These are phyloP conservation scores for Moesziomyces sp. DNA, from an alignment of 1,284 basidiomycete genomes.

Conservation along the genomic window DNA sequence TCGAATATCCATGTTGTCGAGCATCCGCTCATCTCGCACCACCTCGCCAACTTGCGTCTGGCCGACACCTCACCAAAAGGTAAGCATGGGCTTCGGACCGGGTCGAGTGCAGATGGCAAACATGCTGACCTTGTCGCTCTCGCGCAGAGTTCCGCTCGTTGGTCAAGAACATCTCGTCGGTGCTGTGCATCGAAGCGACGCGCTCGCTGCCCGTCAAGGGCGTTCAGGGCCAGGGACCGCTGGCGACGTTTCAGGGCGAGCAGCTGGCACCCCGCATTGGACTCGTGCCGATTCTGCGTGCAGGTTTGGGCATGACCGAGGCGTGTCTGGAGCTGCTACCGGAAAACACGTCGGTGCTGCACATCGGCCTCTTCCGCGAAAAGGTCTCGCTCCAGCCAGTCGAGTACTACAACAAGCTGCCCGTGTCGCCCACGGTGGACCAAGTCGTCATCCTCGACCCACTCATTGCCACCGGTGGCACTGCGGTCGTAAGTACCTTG, in stretches of 20 bases:
- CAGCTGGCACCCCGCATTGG: conserved; percentile 75
- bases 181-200: conserved; percentile 55
- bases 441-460: conserved; percentile 85
- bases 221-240: conserved; percentile 56
- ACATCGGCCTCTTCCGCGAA: conserved; percentile 89
- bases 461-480: conserved; percentile 92
- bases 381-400: conserved; percentile 90
- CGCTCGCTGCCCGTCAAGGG: conserved; percentile 32
- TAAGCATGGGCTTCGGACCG: not conserved
- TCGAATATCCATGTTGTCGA: conserved; percentile 50
- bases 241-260: conserved; percentile 53
- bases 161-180: conserved; percentile 47
- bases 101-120: not conserved
- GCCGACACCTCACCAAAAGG: conserved; percentile 55
- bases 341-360: conserved; percentile 82
- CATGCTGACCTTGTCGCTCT: not conserved
- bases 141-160: conserved; percentile 52
- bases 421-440: conserved; percentile 80
- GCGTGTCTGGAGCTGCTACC: conserved; percentile 82
- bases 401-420: conserved; percentile 74
- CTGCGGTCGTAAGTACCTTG: conserved; percentile 73
- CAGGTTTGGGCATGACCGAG: conserved; percentile 93
- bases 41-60: conserved; percentile 55
- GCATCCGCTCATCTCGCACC: conserved; percentile 59
- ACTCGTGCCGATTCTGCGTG: conserved; percentile 88